Conservation (phyloP, 306 rosid genomes). For the Medicago truncatula region DNA sequence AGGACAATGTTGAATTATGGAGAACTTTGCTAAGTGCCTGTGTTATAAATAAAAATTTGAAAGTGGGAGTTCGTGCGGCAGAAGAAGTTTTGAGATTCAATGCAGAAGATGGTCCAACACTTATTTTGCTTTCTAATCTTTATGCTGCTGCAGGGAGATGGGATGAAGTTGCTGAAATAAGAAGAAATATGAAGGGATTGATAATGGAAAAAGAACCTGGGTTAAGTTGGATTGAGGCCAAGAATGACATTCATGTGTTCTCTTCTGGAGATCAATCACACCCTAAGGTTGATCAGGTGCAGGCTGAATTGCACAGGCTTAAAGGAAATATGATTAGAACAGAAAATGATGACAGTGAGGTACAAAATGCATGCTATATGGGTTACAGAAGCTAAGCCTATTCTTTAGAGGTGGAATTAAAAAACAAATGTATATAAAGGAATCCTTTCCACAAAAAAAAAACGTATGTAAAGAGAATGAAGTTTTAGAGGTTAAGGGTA, state of each 20-base stretch:
- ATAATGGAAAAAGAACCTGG: conserved; percentile 69
- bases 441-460: neutral
- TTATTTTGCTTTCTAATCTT: conserved; percentile 76
- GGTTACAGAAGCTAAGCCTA: conserved; percentile 35
- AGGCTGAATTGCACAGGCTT: conserved; percentile 56
- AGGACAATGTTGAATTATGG: conserved; percentile 68
- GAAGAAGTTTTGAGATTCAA: conserved; percentile 61
- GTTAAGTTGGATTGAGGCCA: conserved; percentile 80
- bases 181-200: conserved; percentile 61
- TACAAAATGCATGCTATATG: conserved; percentile 30
- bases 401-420: neutral
- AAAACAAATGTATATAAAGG: neutral
- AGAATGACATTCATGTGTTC: conserved; percentile 64
- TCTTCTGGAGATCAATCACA: conserved; percentile 66
- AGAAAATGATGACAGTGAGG: conserved; percentile 48
- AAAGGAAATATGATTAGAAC: conserved; percentile 60
- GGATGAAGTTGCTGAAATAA: conserved; percentile 66
- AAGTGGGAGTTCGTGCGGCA: conserved; percentile 73
- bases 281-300: conserved; percentile 61
- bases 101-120: conserved; percentile 73
- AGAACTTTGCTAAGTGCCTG: conserved; percentile 81
- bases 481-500: conserved; percentile 10
- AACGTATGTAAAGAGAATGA: neutral
- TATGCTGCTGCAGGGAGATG: conserved; percentile 70
- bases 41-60: conserved; percentile 61